A percentile compares a stretch with the other conserved stretches of the same genome.
Conservation (phyloP, 2,329 filamentous ascomycete species). For the Cryphonectria radicalis region DNA sequence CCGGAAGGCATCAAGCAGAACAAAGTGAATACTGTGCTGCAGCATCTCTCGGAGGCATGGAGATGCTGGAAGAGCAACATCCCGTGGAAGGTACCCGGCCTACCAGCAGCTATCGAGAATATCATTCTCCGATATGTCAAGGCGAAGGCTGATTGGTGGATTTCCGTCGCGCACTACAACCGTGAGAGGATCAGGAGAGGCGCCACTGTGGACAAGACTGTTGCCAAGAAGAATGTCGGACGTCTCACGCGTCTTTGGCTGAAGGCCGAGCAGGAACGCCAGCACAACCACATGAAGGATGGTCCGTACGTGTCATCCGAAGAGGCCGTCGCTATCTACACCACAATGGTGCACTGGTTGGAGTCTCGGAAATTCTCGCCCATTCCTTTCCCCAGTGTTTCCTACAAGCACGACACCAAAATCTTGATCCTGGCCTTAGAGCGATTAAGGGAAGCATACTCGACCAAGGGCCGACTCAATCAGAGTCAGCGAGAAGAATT, state of each 20-base stretch:
- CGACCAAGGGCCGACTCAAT: slow-evolving; percentile 93
- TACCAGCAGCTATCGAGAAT: slow-evolving; percentile 97
- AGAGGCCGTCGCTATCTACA: slow-evolving; percentile 98
- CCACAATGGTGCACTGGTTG: slow-evolving; percentile 97
- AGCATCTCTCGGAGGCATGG: slow-evolving; percentile 98
- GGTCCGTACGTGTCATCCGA: slow-evolving; percentile 98
- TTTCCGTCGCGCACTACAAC: slow-evolving; percentile 98
- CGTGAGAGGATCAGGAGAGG: slow-evolving; percentile 94
- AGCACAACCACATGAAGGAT: slow-evolving; percentile 99
- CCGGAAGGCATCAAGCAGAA: slow-evolving; percentile 99
- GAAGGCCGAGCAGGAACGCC: slow-evolving; percentile 96
- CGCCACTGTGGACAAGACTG: slow-evolving; percentile 97
- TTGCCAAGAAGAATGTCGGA: slow-evolving; percentile 98
- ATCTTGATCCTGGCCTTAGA: slow-evolving; percentile 95
- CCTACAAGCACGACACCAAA: slow-evolving; percentile 99
- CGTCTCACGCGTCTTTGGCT: slow-evolving; percentile 94
- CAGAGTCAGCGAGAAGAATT: slow-evolving; percentile 97
- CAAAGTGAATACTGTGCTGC: slow-evolving; percentile 96
- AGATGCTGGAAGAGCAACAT: slow-evolving; percentile 99
- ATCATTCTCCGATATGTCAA: slow-evolving; percentile 99
- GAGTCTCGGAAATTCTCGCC: slow-evolving; percentile 98
- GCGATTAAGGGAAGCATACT: slow-evolving; percentile 91
- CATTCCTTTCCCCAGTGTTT: slow-evolving; percentile 97
- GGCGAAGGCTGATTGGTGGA: slow-evolving; percentile 99
- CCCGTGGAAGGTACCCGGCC: slow-evolving; percentile 96